Percentiles rank a stretch among this genome's conserved stretches.
These are phyloP conservation scores for Russula ochroleuca DNA, from an alignment of 768 basidiomycete genomes.

Conservation along the genomic window DNA sequence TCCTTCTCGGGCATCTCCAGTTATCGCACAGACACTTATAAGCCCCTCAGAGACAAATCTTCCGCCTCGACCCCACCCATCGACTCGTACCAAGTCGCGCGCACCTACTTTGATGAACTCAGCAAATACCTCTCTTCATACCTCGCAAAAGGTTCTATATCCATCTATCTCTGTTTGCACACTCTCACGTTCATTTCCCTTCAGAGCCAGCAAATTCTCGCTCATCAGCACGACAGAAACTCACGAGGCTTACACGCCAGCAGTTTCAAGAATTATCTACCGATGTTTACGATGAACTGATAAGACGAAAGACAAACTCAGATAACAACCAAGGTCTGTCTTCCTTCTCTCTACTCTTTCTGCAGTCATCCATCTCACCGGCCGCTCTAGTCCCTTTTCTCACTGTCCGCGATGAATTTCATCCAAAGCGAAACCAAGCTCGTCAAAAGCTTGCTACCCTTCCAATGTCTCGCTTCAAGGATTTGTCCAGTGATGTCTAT, in stretches of 20 bases:
- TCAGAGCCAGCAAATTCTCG: conserved; percentile 75
- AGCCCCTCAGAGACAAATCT: conserved; percentile 55
- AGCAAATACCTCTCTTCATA: conserved; percentile 67
- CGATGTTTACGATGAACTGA: conserved; percentile 94
- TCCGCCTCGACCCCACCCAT: conserved; percentile 47
- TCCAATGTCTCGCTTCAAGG: conserved; percentile 83
- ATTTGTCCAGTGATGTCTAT: conserved; percentile 94
- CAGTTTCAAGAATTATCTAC: conserved; percentile 98
- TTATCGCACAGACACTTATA: conserved; percentile 78
- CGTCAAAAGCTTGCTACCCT: conserved; percentile 95
- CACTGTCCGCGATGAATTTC: conserved; percentile 88
- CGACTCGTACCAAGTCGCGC: conserved; percentile 62
- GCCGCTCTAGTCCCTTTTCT: conserved; percentile 70
- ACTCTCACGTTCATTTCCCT: not conserved
- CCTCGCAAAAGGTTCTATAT: conserved; percentile 60
- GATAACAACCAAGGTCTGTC: conserved; percentile 61
- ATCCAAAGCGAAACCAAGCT: conserved; percentile 97
- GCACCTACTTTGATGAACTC: conserved; percentile 68
- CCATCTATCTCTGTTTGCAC: not conserved
- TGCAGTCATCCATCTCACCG: not conserved
- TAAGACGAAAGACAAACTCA: conserved; percentile 65
- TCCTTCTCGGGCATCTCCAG: conserved; percentile 86
- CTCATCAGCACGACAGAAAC: conserved; percentile 80
- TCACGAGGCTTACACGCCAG: conserved; percentile 88
- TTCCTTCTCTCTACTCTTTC: not conserved